Evolutionary conservation across 192 early-diverging fungal genomes (phyloP), one percentile per base, ranked within the genome.

Genomic region (Pecoramyces ruminantium): DNA sequence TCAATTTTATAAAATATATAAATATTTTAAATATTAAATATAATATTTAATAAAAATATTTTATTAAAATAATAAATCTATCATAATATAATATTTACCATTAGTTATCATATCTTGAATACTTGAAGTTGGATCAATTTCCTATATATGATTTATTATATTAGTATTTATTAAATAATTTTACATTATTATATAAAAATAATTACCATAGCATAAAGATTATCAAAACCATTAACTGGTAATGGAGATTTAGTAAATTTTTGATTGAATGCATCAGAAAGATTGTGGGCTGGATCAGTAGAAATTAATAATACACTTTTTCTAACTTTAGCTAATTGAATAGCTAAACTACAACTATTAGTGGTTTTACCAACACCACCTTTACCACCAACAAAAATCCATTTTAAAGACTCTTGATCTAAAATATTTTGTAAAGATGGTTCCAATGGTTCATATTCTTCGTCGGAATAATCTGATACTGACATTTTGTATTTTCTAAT

Each of bases 321-420:
- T 80, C 98, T 92, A 3, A 92, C 93, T 83, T 93, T 92, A 28
- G 95, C 88, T 81, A 99, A 88, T 82, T 99, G 97, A 39, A 94
- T 92, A 42, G 98, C 98, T 39, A 99, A 90, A 34, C 95, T 96
- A 83, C 96, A 99, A 79, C 88, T 89, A 12, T 88, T 89, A 21
- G 91, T 92, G 1, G 91, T 92, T 81, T 92, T 92, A 86, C 97
- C 97, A 79, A 99, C 97, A 85, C 97, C 97, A 79, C 97, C 97
- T 86, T 99, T 99, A 81, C 98, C 98, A 82, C 98, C 98, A 78
- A 98, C 95, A 89, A 99, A 99, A 82, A 99, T 95, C 97, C 97
- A 99, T 78, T 96, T 93, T 34, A 99, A 90, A 30, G 96, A 96
- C 38, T 92, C 89, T 86, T 99, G 98, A 86, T 98, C 98, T 39